Conservation (phyloP, 163 green algal species). For the Scenedesmus sp. region DNA sequence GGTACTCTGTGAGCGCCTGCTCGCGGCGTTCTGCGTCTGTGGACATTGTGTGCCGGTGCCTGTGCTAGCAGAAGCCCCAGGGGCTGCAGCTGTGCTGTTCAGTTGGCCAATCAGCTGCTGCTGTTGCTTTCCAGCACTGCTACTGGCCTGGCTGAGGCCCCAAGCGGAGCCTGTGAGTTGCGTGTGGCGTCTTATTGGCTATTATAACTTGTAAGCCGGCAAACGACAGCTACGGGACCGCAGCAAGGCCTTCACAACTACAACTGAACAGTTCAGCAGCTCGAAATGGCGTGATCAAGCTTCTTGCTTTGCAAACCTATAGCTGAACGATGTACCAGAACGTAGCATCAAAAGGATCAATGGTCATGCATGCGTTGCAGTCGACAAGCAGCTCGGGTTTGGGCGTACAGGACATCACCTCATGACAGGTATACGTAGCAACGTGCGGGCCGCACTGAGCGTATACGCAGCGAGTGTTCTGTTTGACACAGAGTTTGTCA, state of each 20-base stretch:
- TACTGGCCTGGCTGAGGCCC: not conserved
- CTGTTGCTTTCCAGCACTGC: not conserved
- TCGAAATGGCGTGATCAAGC: not conserved
- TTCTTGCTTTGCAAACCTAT: not conserved
- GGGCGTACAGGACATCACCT: not conserved
- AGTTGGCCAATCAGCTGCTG: not conserved
- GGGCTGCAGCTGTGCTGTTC: not conserved
- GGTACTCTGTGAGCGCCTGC: slow-evolving; percentile 83
- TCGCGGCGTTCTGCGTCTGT: slow-evolving; percentile 73
- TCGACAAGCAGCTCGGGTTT: not conserved
- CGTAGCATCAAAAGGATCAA: not conserved
- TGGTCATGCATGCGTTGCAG: not conserved
- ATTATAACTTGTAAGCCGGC: not conserved
- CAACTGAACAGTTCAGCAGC: slow-evolving; percentile 15
- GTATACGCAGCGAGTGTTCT: not conserved
- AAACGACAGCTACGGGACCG: not conserved
- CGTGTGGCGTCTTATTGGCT: not conserved
- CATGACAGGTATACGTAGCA: not conserved
- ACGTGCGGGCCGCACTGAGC: not conserved
- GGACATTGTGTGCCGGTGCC: slow-evolving; percentile 32
- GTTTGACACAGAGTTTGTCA: not conserved
- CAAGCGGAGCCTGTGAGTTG: not conserved
- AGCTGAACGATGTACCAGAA: not conserved
- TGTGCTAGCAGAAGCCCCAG: not conserved
- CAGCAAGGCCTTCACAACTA: not conserved